Evolutionary conservation across 495 filamentous ascomycete genomes (phyloP).

Genomic region (Xeromyces bisporus): DNA sequence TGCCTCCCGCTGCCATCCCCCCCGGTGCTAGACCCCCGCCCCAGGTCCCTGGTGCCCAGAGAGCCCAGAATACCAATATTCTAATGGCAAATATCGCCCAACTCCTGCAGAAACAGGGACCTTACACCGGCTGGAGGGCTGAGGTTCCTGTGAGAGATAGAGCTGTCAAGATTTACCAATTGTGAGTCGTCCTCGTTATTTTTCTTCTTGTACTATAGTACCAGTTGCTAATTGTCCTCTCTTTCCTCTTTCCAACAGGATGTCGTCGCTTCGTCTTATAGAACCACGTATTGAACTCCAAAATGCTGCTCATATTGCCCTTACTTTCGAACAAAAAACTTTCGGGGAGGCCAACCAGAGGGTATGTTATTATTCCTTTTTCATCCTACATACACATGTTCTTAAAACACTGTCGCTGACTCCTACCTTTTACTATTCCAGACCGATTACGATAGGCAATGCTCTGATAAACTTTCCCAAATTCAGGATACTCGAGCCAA

Average conservation of each 20-base stretch:
- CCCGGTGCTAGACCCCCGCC: slow-evolving; percentile 19
- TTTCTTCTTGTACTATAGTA: slow-evolving; percentile 1
- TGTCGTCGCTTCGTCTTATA: slow-evolving; percentile 33
- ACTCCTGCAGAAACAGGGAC: slow-evolving; percentile 20
- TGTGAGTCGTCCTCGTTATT: slow-evolving; percentile 19
- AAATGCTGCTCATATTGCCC: slow-evolving; percentile 26
- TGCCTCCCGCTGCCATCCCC: slow-evolving; percentile 23
- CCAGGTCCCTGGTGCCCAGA: slow-evolving; percentile 17
- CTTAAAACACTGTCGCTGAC: slow-evolving; percentile 1
- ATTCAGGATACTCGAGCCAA: slow-evolving; percentile 30
- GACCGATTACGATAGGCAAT: slow-evolving; percentile 32
- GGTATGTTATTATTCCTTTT: slow-evolving; percentile 13
- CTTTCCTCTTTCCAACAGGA: slow-evolving; percentile 11
- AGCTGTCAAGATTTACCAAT: slow-evolving; percentile 27
- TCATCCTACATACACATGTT: slow-evolving; percentile 1
- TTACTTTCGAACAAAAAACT: slow-evolving; percentile 30
- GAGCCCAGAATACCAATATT: slow-evolving; percentile 17
- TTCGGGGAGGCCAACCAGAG: slow-evolving; percentile 29
- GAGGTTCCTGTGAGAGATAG: slow-evolving; percentile 24
- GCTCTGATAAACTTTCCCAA: slow-evolving; percentile 29
- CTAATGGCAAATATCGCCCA: slow-evolving; percentile 23
- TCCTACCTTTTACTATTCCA: slow-evolving; percentile 3
- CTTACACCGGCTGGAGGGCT: slow-evolving; percentile 29
- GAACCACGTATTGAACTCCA: slow-evolving; percentile 28
- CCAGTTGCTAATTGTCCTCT: too few species aligned